Evolutionary conservation across 225 moss, liverwort and hornwort species (phyloP).

Genomic region (Straminergon stramineum): DNA sequence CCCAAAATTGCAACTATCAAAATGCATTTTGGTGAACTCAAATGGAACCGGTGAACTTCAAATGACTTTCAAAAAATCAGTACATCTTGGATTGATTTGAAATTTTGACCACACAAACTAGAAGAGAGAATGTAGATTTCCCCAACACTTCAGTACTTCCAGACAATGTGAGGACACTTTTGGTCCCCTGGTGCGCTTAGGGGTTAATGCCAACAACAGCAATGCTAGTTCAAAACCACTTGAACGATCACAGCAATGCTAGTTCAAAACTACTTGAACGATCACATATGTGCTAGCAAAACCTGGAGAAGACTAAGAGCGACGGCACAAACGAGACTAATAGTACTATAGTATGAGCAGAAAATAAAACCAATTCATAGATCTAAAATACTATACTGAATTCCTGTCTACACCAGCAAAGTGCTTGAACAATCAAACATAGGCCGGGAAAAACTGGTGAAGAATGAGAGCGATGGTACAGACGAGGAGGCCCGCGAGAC

Average conservation of each 20-base stretch:
- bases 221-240: neutral
- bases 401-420: neutral
- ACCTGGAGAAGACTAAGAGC: neutral
- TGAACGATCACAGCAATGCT: neutral
- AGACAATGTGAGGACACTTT: no score
- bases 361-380: neutral
- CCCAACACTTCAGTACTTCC: no score
- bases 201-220: neutral
- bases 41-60: no score
- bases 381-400: neutral
- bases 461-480: conserved; percentile 10
- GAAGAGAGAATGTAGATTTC: no score
- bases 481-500: neutral
- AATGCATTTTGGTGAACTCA: no score
- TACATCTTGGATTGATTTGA: no score
- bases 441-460: conserved; percentile 13
- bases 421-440: neutral
- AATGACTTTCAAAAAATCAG: no score
- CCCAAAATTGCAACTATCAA: no score
- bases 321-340: neutral
- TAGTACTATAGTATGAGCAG: neutral
- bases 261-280: neutral
- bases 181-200: no score
- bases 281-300: neutral
- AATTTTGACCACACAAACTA: no score